Base-by-base conservation (phyloP, 192 early-diverging fungal species). In the Backusella morwellensis region DNA sequence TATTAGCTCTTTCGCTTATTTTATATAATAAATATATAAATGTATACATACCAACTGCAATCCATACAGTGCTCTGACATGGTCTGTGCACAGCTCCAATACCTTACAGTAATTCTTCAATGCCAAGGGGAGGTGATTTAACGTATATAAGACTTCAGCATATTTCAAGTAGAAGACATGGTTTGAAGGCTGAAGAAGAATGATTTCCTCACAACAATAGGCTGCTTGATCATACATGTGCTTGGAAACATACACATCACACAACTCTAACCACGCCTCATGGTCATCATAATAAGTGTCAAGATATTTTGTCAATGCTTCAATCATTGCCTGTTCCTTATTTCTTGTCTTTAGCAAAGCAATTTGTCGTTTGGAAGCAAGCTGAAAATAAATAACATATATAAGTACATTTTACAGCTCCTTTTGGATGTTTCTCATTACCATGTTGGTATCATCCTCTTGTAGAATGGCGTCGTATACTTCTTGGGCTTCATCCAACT, bases 161-260 rank as follows among this genome's bases (percentile, higher is more conserved):
- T 96, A 96, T 66, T 95, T 93, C 38, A 96, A 86, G 70, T 96
- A 91, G 79, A 88, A 92, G 68, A 96, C 89, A 77, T 96, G 94
- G 85, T 96, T 94, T 70, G 87, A 84, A n/a, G 96, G 94, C 73
- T 93, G 90, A 54, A 95, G 87, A 74, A 99, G 71, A 66, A 99
- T 86, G n/a, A 95, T 80, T 82, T 99, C 97, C 81, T 99, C 97
- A 59, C 93, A 79, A 77, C 95, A 97, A 79, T 93, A 98, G 15
- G 91, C 91, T 6, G 97, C 97, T 84, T 97, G 95, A 75, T 89
- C 80, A 79, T 93, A 93, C 88, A 92, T 81, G 70, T 91, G 79
- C 38, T 90, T 84, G 6, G 72, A 78, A 23, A 97, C 79, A 79
- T 99, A 98, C 38, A 95, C 80, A 35, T 86, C 80, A 1, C 90